Conservation (phyloP, 2,329 filamentous ascomycete species). For the Paramyrothecium sp. region DNA sequence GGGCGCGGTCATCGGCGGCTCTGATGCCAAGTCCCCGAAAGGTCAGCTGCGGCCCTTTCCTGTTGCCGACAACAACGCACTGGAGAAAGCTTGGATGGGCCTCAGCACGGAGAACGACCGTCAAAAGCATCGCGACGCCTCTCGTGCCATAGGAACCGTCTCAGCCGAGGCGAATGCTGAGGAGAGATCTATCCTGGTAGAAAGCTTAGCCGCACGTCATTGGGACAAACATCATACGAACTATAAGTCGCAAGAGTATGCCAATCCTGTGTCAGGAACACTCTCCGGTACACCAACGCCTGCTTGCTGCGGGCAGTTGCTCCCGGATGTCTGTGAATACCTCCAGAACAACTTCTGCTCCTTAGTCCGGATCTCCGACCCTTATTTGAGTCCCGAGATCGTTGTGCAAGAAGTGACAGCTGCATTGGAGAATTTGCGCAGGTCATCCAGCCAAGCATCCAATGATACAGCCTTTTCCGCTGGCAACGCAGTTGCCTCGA, state of each 20-base stretch:
- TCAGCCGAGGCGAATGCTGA: slow-evolving; percentile 3
- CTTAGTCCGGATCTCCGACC: slow-evolving; percentile 38
- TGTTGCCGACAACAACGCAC: slow-evolving; percentile 71
- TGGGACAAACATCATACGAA: slow-evolving; percentile 42
- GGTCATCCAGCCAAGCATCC: not conserved
- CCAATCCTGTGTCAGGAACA: slow-evolving; percentile 22
- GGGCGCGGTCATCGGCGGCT: slow-evolving; percentile 46
- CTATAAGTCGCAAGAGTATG: slow-evolving; percentile 27
- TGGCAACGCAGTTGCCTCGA: not conserved
- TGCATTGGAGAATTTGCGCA: slow-evolving; percentile 17
- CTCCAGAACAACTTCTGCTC: slow-evolving; percentile 50
- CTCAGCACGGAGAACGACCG: slow-evolving; percentile 51
- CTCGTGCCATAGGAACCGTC: no score
- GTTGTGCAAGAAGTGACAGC: slow-evolving; percentile 46
- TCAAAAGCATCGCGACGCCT: slow-evolving; percentile 41
- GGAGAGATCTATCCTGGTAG: slow-evolving; percentile 32
- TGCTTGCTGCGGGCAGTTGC: slow-evolving; percentile 49
- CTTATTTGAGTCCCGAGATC: slow-evolving; percentile 38
- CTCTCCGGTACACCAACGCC: slow-evolving; percentile 28
- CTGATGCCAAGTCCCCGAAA: slow-evolving; percentile 52
- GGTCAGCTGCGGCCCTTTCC: slow-evolving; percentile 75
- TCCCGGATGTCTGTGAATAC: slow-evolving; percentile 44
- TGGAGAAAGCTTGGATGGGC: slow-evolving; percentile 75
- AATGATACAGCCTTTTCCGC: not conserved
- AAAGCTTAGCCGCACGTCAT: slow-evolving; percentile 44